Evolutionary conservation across 352 stramenopile genomes (phyloP), one percentile per base, ranked within the genome.

Genomic region (Phytophthora cajani): DNA sequence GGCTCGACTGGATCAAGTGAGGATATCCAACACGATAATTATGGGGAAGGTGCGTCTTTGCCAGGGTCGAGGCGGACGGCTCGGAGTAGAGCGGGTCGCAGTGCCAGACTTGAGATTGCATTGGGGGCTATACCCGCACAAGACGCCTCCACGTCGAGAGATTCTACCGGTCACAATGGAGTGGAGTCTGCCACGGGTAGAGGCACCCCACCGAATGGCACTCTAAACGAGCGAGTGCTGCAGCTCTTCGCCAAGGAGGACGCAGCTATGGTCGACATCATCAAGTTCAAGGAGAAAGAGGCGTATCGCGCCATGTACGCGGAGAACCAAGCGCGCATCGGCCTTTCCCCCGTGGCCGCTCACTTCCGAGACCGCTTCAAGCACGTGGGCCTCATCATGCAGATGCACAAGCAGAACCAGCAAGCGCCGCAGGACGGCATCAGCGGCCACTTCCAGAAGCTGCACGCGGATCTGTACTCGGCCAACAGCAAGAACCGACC

Each of bases 341-440:
- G 65, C 6, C 59, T 93, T n/a, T 90, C 80, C 3, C 79, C 79
- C 4, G 65, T 80, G 1, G 80, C 80, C 0, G 71, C 77, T 51
- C 79, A 87, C 14, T 87, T 93, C 53, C 85, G 85, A 17, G 80
- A 89, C 19, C 78, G 84, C 0, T 90, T 91, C 74, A 93, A 91
- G 56, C 82, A 90, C 65, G 67, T 93, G 9, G 71, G 71, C 16
- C 10, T 81, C 25, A 69, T 91, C 23, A 69, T 81, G 49, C 73
- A 90, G 44, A 67, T 81, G 61, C 77, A 89, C 58, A 62, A 62
- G 33, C 63, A 69, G 14, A 30, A 72, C 16, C 60, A 78, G 12
- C 67, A 74, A 65, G 21, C n/a, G 7, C 67, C 65, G 16, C 69
- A 82, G 17, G 67, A 82, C 27, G 84, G 85, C n/a, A 92, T 92